Evolutionary conservation across 1,139 yeast species (phyloP), one percentile per base, ranked within the genome.

Genomic region (Sugiyamaella castrensis): DNA sequence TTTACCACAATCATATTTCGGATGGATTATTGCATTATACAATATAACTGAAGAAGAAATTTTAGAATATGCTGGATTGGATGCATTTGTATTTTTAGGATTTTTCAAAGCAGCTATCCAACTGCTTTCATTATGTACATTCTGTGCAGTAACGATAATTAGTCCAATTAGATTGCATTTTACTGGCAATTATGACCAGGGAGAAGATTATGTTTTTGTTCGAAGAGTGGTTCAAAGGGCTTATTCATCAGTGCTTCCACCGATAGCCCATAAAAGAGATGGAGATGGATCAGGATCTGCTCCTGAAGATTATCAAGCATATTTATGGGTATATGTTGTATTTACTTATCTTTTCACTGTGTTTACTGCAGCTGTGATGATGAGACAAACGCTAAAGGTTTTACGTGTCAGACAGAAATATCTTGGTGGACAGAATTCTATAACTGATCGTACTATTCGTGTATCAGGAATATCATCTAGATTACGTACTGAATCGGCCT

Each of bases 391-490:
- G 0, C 75, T 76, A 53, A 72, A 76, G 51, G 88, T 92, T 36
- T 84, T 91, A 28, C 73, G 76, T 51, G 82, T 86, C 16, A 76
- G 98, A 51, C 98, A 92, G 64, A 74, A 76, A 56, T 87, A 87
- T 63, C 71, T 92, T 57, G 98, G 98, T 0, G 79, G 82, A 45
- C 98, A 91, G 64, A 85, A 87, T 64, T 84, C 96, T 6, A 79
- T 92, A 48, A 89, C 98, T 0, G 98, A 92, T 71, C 74, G 97
- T 61, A 92, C 98, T 0, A 86, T 92, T 48, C 73, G 94, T 52
- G 68, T 92, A 26, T 85, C 94, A 39, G 98, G 98, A 0, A 87
- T 92, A n/a, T 97, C 98, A 0, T 84, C 87, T 0, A 81, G 82
- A 44, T 70, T 89, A 35, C 72, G 97, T 50, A 82, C 81, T 47